Percentiles rank a stretch among this genome's conserved stretches.
Evolutionary conservation across 768 basidiomycete species (phyloP).

Genomic region (Hygrophoropsis aurantiaca): DNA sequence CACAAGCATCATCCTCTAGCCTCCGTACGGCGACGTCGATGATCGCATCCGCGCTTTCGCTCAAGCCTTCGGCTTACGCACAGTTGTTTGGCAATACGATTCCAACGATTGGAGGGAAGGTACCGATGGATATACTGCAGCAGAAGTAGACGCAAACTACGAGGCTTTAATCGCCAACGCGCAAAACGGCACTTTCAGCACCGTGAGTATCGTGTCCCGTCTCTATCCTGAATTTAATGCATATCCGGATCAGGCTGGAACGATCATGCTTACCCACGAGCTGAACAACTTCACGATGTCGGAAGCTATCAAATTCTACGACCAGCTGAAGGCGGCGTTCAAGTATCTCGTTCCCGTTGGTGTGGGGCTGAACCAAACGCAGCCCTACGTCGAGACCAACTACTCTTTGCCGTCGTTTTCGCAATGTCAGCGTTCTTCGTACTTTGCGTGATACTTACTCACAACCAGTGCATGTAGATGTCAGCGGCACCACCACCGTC

Average conservation of each 20-base stretch:
- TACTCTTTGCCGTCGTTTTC: too few relatives aligned
- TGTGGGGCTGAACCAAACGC: constrained; percentile 45
- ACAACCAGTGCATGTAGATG: too few relatives aligned
- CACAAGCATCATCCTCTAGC: constrained; percentile 28
- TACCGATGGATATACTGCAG: constrained; percentile 41
- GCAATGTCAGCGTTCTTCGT: too few relatives aligned
- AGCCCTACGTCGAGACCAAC: too few relatives aligned
- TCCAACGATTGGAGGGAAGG: constrained; percentile 65
- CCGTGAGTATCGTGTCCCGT: constrained; percentile 22
- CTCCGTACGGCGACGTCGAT: constrained; percentile 61
- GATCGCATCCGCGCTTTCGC: constrained; percentile 70
- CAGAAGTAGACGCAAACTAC: constrained; percentile 50
- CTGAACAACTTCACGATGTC: constrained; percentile 53
- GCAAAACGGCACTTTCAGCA: constrained; percentile 35
- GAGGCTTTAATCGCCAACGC: constrained; percentile 47
- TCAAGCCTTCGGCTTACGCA: constrained; percentile 56
- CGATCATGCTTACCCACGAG: constrained; percentile 50
- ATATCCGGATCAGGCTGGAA: constrained; percentile 32
- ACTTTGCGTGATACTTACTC: too few relatives aligned
- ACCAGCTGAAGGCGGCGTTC: constrained; percentile 39
- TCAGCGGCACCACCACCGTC: too few relatives aligned
- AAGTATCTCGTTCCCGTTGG: constrained; percentile 44
- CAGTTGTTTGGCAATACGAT: constrained; percentile 66
- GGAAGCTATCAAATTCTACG: constrained; percentile 45
- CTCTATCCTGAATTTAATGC: neutral